Percentiles rank a stretch among this genome's conserved stretches.
Conservation (phyloP, 306 rosid species). For the Amphicarpaea edgeworthii region DNA sequence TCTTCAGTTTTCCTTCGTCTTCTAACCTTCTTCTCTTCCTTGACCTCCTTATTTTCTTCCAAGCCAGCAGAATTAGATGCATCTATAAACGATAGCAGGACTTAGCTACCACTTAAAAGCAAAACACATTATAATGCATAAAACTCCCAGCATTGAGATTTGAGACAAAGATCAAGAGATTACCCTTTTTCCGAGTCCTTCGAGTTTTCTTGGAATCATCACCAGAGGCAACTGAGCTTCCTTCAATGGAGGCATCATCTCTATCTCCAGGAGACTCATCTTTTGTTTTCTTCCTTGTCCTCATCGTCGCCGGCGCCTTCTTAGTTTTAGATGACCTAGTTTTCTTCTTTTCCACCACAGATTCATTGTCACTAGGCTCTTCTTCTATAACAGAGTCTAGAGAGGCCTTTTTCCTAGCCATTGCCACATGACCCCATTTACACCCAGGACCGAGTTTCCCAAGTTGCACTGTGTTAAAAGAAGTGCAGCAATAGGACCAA, state of each 20-base stretch:
- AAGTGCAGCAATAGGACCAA: constrained; percentile 49
- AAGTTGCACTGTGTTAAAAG: constrained; percentile 56
- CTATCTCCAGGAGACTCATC: constrained; percentile 45
- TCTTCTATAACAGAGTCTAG: constrained; percentile 57
- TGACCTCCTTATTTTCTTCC: constrained; percentile 61
- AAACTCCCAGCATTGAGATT: constrained; percentile 22
- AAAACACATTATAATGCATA: constrained; percentile 33
- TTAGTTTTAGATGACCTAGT: constrained; percentile 62
- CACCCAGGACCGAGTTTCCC: constrained; percentile 53
- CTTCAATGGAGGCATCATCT: constrained; percentile 56
- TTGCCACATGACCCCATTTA: constrained; percentile 65
- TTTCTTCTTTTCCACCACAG: constrained; percentile 63
- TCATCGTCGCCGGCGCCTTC: constrained; percentile 30
- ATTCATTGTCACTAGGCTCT: constrained; percentile 60
- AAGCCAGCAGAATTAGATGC: constrained; percentile 55
- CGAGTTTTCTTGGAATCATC: constrained; percentile 62
- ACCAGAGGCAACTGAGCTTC: constrained; percentile 46
- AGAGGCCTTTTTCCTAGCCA: constrained; percentile 71
- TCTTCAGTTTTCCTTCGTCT: constrained; percentile 63
- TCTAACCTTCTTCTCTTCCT: constrained; percentile 66
- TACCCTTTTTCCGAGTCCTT: constrained; percentile 71
- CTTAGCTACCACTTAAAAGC: constrained; percentile 48
- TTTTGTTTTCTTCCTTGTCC: constrained; percentile 60
- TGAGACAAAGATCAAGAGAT: constrained; percentile 28
- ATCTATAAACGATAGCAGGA: constrained; percentile 51